Conservation (phyloP, 805 yeast species). For the Kodamaea sagamina region DNA sequence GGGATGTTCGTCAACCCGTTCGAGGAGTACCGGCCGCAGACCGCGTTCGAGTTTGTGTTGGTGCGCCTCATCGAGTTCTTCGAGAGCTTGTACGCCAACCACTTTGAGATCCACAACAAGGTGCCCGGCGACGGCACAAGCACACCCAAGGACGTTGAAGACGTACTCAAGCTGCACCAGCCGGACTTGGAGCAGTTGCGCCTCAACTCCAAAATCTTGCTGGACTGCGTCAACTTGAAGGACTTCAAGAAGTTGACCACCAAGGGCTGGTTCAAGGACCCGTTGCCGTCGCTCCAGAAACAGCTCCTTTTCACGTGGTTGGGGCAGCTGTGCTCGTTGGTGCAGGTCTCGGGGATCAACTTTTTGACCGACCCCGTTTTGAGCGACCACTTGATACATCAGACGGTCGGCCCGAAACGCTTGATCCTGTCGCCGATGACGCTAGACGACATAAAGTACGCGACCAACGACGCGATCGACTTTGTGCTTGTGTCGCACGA, state of each 20-base stretch:
- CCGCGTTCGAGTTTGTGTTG: slow-evolving; percentile 78
- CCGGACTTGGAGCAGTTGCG: slow-evolving; percentile 57
- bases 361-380: slow-evolving; percentile 87
- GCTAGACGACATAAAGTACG: slow-evolving; percentile 51
- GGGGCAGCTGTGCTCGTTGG: slow-evolving; percentile 84
- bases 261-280: neutral
- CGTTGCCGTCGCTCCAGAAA: slow-evolving; percentile 20
- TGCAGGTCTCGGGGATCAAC: slow-evolving; percentile 71
- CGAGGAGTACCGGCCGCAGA: slow-evolving; percentile 85
- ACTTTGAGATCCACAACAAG: slow-evolving; percentile 38
- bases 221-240: slow-evolving; percentile 24
- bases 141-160: slow-evolving; percentile 41
- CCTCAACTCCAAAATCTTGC: slow-evolving; percentile 33
- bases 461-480: slow-evolving; percentile 59
- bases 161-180: slow-evolving; percentile 55
- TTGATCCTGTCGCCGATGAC: slow-evolving; percentile 75
- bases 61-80: slow-evolving; percentile 73
- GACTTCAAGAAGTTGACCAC: slow-evolving; percentile 21
- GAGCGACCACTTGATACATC: slow-evolving; percentile 60
- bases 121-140: slow-evolving; percentile 50
- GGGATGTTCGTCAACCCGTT: slow-evolving; percentile 93
- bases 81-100: slow-evolving; percentile 49
- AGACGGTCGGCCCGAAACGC: slow-evolving; percentile 77
- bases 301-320: slow-evolving; percentile 81
- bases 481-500: slow-evolving; percentile 85